A percentile compares a stretch with the other conserved stretches of the same genome.
phyloP scores from a whole-genome alignment of 2,329 filamentous ascomycete genomes.

The Aureobasidium lini region DNA sequence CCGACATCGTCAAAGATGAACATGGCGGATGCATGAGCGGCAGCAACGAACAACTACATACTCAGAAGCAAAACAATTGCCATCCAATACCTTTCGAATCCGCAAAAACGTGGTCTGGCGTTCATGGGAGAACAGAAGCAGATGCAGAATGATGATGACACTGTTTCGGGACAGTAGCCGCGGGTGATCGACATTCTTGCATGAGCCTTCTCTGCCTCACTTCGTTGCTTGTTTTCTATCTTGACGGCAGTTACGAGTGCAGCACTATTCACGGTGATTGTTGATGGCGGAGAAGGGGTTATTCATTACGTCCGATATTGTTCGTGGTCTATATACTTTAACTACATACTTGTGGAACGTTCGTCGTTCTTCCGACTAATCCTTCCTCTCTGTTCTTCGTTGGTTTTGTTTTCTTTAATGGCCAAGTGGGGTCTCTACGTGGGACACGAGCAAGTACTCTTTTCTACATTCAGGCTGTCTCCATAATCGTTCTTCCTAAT shows the following conservation, averaged over 20 bases:
- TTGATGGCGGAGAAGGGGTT: no score
- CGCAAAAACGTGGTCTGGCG: not conserved
- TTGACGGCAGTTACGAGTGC: not conserved
- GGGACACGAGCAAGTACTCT: no score
- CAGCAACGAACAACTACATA: not conserved
- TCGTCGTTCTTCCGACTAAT: no score
- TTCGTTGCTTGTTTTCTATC: not conserved
- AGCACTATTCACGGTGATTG: not conserved
- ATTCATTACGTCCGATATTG: no score
- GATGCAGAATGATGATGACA: slow-evolving; percentile 1
- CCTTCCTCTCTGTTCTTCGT: no score
- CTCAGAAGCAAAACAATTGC: not conserved
- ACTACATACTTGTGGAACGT: no score
- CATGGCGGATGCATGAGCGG: not conserved
- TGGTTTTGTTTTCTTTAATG: no score
- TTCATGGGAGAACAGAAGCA: not conserved
- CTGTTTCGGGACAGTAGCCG: not conserved
- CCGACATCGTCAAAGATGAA: not conserved
- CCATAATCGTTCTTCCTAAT: no score
- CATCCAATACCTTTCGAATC: not conserved
- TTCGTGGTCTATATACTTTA: no score
- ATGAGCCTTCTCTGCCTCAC: not conserved
- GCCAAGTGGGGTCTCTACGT: no score
- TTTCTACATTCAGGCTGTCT: no score
- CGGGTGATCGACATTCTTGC: not conserved